Evolutionary conservation across 495 filamentous ascomycete genomes (phyloP).

Genomic region (Penicillium simplicissimum): DNA sequence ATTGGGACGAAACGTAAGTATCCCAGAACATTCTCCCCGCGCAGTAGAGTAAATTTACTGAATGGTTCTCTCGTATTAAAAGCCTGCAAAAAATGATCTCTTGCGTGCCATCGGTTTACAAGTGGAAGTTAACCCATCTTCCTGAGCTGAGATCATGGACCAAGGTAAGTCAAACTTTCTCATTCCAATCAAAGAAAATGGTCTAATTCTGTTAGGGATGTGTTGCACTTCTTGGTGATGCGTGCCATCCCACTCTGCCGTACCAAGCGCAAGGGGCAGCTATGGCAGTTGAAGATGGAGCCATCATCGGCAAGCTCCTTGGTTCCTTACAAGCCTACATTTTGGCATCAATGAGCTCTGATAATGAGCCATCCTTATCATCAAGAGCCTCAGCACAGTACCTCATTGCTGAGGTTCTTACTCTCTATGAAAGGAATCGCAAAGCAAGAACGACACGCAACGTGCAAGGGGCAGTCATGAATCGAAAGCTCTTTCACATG

Average conservation of each 20-base stretch:
- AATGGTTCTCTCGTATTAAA: background rate
- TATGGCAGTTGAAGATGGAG: background rate
- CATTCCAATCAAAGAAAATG: background rate
- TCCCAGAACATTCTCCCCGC: background rate
- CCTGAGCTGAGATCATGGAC: background rate
- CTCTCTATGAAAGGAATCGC: background rate
- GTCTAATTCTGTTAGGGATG: background rate
- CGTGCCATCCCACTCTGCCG: background rate
- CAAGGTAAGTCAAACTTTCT: background rate
- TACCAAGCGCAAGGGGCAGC: slow-evolving; percentile 1
- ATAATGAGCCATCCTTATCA: background rate
- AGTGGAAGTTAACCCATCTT: background rate
- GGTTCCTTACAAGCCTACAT: background rate
- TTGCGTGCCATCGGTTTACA: background rate
- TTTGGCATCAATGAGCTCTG: background rate
- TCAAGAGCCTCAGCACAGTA: background rate
- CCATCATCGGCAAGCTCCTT: background rate
- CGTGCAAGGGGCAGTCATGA: background rate
- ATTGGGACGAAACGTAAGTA: background rate
- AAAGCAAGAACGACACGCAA: background rate
- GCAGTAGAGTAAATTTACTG: background rate
- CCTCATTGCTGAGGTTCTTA: background rate
- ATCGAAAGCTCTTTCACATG: background rate
- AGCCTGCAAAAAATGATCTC: background rate
- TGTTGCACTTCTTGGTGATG: background rate